Conservation (phyloP, 345 rosid species). For the Orychophragmus violaceus region DNA sequence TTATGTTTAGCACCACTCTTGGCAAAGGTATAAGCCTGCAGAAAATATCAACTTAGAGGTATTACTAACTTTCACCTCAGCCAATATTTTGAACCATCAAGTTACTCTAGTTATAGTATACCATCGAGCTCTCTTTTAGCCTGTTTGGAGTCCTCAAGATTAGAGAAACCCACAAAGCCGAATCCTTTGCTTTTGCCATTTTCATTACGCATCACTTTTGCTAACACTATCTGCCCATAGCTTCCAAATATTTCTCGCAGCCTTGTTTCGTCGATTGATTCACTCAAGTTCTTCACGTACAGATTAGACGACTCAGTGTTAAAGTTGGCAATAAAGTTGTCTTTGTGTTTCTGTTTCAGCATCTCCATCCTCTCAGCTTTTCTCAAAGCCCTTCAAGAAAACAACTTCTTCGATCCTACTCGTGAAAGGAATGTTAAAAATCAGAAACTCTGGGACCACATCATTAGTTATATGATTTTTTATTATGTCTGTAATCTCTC, state of each 20-base stretch:
- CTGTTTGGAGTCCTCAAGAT: conserved; percentile 47
- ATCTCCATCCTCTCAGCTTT: conserved; percentile 54
- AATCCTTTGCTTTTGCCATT: conserved; percentile 56
- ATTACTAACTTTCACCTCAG: background rate
- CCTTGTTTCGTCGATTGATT: conserved; percentile 39
- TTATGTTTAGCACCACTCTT: conserved; percentile 27
- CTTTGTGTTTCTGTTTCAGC: conserved; percentile 31
- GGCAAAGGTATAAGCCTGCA: conserved; percentile 14
- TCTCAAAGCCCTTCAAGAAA: conserved; percentile 58
- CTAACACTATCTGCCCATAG: conserved; percentile 50
- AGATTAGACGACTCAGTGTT: conserved; percentile 40
- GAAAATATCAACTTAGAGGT: background rate
- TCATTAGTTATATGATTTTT: no score
- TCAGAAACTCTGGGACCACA: conserved; percentile 10
- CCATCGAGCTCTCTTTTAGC: conserved; percentile 53
- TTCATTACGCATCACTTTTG: conserved; percentile 49
- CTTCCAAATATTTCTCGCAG: conserved; percentile 41
- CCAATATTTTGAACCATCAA: background rate
- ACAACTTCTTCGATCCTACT: conserved; percentile 26
- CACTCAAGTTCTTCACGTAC: conserved; percentile 58
- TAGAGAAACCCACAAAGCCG: conserved; percentile 75
- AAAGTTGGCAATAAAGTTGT: conserved; percentile 9
- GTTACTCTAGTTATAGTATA: conserved; percentile 9
- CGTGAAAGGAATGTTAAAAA: background rate
- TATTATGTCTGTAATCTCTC: no score